A percentile compares a stretch with the other conserved stretches of the same genome.
phyloP scores from a whole-genome alignment of 805 yeast genomes.

The Groenewaldozyma salmanticensis region DNA sequence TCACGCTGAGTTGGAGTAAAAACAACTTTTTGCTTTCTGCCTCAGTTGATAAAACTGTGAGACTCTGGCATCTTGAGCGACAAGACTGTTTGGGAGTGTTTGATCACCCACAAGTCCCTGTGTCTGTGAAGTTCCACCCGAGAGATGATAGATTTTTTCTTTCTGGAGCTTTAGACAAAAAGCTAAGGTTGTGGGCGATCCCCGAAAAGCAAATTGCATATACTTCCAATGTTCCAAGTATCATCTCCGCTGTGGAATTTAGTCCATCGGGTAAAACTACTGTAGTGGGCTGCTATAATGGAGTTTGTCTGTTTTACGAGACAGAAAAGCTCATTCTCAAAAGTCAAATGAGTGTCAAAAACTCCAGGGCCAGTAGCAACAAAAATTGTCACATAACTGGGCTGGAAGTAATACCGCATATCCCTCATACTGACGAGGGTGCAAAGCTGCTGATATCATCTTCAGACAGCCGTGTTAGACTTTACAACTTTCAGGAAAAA shows the following conservation, averaged over 20 bases:
- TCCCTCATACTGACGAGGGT: conserved; percentile 27
- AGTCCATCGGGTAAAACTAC: conserved; percentile 54
- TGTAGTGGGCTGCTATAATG: conserved; percentile 71
- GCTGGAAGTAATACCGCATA: conserved; percentile 30
- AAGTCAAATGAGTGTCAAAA: conserved; percentile 33
- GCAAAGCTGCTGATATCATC: conserved; percentile 53
- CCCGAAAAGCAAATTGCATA: conserved; percentile 59
- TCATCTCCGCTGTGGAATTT: conserved; percentile 67
- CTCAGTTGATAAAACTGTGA: conserved; percentile 76
- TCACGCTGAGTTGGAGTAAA: conserved; percentile 81
- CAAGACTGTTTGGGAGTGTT: conserved; percentile 53
- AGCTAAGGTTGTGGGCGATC: conserved; percentile 74
- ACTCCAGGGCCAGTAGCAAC: conserved; percentile 23
- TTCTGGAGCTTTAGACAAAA: conserved; percentile 71
- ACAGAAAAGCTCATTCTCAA: conserved; percentile 54
- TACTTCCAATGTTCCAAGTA: conserved; percentile 49
- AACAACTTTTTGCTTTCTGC: conserved; percentile 72
- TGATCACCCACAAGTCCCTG: conserved; percentile 71
- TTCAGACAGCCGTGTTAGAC: conserved; percentile 70
- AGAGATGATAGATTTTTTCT: conserved; percentile 78
- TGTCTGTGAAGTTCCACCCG: conserved; percentile 73
- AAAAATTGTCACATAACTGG: conserved; percentile 66
- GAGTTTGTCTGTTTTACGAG: conserved; percentile 50
- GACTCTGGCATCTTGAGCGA: conserved; percentile 77
- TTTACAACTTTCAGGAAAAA: conserved; percentile 46